Evolutionary conservation across 495 filamentous ascomycete species (phyloP).

Genomic region (Usnea hakonensis): DNA sequence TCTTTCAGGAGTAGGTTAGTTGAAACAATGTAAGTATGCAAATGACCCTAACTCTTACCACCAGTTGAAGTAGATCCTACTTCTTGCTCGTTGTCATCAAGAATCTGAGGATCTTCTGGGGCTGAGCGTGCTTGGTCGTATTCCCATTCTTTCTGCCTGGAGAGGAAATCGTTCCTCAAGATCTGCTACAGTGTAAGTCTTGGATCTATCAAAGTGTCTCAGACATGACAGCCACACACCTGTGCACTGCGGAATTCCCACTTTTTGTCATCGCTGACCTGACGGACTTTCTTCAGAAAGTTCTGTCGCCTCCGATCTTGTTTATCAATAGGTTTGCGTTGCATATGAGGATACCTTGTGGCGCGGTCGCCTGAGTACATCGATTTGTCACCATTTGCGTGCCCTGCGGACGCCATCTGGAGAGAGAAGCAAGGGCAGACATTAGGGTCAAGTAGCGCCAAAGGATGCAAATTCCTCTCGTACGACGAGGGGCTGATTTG

Average conservation of each 20-base stretch:
- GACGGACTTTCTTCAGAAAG: slow-evolving; percentile 73
- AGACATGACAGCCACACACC: slow-evolving; percentile 36
- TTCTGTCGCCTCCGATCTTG: slow-evolving; percentile 44
- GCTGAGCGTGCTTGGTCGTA: slow-evolving; percentile 31
- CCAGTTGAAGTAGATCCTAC: slow-evolving; percentile 22
- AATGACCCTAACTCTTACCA: background rate
- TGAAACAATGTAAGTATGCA: no score
- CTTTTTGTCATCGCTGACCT: slow-evolving; percentile 59
- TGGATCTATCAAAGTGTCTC: background rate
- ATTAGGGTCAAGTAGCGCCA: slow-evolving; percentile 13
- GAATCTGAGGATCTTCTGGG: slow-evolving; percentile 8
- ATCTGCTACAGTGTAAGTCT: slow-evolving; percentile 29
- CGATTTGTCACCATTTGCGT: background rate
- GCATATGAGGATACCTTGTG: slow-evolving; percentile 12
- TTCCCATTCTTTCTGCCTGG: slow-evolving; percentile 33
- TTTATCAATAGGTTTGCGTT: slow-evolving; percentile 5
- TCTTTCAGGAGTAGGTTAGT: slow-evolving; percentile 11
- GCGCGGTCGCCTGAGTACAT: slow-evolving; percentile 14
- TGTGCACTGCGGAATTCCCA: slow-evolving; percentile 69
- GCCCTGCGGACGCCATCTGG: slow-evolving; percentile 4
- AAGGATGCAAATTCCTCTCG: slow-evolving; percentile 4
- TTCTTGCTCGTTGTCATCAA: slow-evolving; percentile 36
- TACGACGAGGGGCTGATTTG: background rate
- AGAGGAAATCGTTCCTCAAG: slow-evolving; percentile 40
- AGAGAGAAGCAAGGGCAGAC: slow-evolving; percentile 2